Evolutionary conservation across 495 filamentous ascomycete species (phyloP).

Genomic region (Venustampulla echinocandica): DNA sequence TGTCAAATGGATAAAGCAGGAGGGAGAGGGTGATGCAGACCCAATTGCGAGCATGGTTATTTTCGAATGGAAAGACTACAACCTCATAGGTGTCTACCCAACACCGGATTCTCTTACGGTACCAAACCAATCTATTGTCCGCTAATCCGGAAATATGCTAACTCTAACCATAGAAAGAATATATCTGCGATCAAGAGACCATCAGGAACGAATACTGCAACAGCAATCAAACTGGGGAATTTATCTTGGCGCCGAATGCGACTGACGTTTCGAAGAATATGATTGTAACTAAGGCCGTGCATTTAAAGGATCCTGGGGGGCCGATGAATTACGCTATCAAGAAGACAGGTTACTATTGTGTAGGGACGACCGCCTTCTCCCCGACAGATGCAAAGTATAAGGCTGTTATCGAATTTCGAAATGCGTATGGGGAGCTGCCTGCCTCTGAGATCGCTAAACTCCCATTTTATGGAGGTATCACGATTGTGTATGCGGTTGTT

Average conservation of each 20-base stretch:
- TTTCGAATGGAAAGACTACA: slow-evolving; percentile 86
- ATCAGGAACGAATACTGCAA: slow-evolving; percentile 65
- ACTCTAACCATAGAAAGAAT: slow-evolving; percentile 43
- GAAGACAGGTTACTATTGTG: slow-evolving; percentile 94
- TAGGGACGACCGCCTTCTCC: slow-evolving; percentile 62
- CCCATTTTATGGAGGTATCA: slow-evolving; percentile 92
- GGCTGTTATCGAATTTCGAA: slow-evolving; percentile 82
- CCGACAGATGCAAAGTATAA: slow-evolving; percentile 53
- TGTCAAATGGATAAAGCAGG: slow-evolving; percentile 64
- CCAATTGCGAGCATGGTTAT: slow-evolving; percentile 78
- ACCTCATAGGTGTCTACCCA: slow-evolving; percentile 55
- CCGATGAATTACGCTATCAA: slow-evolving; percentile 74
- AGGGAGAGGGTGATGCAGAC: slow-evolving; percentile 48
- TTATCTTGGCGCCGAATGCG: slow-evolving; percentile 68
- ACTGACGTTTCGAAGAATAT: slow-evolving; percentile 55
- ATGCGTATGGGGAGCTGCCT: slow-evolving; percentile 92
- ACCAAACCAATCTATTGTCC: slow-evolving; percentile 8
- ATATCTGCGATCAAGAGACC: slow-evolving; percentile 64
- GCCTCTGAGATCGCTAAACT: slow-evolving; percentile 93
- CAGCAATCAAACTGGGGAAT: slow-evolving; percentile 67
- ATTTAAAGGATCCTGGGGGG: slow-evolving; percentile 60
- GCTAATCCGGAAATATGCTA: slow-evolving; percentile 9
- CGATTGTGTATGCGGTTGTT: slow-evolving; percentile 88
- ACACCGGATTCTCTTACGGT: slow-evolving; percentile 28
- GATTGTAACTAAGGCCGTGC: slow-evolving; percentile 70